phyloP scores from a whole-genome alignment of 2,329 filamentous ascomycete species.

The Plenodomus tracheiphilus region DNA sequence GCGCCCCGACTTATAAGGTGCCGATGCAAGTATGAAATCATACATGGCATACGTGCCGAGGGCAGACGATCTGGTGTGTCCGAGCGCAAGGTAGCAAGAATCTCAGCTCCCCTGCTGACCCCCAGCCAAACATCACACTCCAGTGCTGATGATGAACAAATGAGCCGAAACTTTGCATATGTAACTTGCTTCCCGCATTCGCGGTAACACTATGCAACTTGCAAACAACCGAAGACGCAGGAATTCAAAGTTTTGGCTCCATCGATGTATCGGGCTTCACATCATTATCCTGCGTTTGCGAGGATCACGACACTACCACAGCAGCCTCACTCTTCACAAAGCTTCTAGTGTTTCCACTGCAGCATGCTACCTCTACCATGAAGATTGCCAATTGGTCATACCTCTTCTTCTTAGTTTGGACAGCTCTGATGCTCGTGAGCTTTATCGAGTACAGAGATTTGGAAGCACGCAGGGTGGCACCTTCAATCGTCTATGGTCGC shows the following conservation, averaged over 20 bases:
- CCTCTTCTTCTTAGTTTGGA: not conserved
- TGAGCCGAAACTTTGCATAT: conserved; percentile 2
- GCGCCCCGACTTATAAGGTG: not conserved
- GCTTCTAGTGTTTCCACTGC: not conserved
- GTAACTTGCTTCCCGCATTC: conserved; percentile 17
- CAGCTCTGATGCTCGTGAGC: conserved; percentile 8
- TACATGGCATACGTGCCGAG: not conserved
- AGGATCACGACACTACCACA: not conserved
- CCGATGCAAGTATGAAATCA: not conserved
- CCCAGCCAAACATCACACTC: not conserved
- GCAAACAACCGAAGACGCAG: conserved; percentile 10
- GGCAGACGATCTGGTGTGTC: not conserved
- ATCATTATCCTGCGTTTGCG: conserved; percentile 5
- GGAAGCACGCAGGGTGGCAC: conserved; percentile 1
- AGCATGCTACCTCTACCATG: not conserved
- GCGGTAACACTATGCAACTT: conserved; percentile 17
- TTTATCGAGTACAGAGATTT: conserved; percentile 3
- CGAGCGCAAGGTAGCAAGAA: not conserved
- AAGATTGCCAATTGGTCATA: not conserved
- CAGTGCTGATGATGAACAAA: not conserved
- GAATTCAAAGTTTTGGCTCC: not conserved
- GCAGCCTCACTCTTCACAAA: conserved; percentile 1
- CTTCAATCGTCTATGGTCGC: not conserved
- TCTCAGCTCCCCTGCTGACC: not conserved
- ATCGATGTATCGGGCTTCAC: not conserved